These are phyloP conservation scores for Peronosclerospora sorghi DNA, from an alignment of 352 stramenopile species.

Conservation along the genomic window DNA sequence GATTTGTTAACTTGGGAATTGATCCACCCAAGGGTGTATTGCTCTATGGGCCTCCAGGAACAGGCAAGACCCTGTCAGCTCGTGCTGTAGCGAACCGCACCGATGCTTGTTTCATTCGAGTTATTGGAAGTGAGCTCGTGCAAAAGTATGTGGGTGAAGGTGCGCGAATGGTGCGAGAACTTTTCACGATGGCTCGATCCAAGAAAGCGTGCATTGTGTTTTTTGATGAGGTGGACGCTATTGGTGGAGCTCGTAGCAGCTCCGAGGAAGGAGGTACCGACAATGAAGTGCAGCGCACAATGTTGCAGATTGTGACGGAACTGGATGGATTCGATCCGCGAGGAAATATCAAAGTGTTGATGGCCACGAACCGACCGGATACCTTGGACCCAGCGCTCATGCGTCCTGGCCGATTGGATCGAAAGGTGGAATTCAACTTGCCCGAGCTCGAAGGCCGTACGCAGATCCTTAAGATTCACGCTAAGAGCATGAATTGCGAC, in stretches of 20 bases:
- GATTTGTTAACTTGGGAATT: conserved; percentile 98
- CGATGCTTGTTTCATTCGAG: conserved; percentile 98
- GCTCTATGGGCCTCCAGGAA: conserved; percentile 95
- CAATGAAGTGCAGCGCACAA: conserved; percentile 99
- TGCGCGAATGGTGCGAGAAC: conserved; percentile 97
- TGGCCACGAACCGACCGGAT: conserved; percentile 26
- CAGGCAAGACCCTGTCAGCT: conserved; percentile 95
- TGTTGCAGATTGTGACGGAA: conserved; percentile 99
- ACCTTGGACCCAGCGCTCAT: conserved; percentile 25
- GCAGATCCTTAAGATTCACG: conserved; percentile 99
- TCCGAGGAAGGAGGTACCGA: conserved; percentile 92
- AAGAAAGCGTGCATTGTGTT: conserved; percentile 99
- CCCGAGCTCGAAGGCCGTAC: conserved; percentile 96
- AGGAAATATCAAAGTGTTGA: conserved; percentile 98
- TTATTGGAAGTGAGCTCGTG: conserved; percentile 98
- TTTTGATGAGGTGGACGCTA: conserved; percentile 99
- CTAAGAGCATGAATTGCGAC: conserved; percentile 99
- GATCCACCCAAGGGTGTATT: conserved; percentile 98
- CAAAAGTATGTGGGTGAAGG: conserved; percentile 99
- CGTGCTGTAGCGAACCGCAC: conserved; percentile 97
- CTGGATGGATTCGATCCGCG: conserved; percentile 98
- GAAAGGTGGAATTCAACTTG: conserved; percentile 99
- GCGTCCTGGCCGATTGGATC: conserved; percentile 88
- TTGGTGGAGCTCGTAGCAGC: conserved; percentile 87
- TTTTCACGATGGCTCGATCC: conserved; percentile 99